A percentile compares a stretch with the other conserved stretches of the same genome.
phyloP scores from a whole-genome alignment of 345 rosid genomes.

The Brassica incana region DNA sequence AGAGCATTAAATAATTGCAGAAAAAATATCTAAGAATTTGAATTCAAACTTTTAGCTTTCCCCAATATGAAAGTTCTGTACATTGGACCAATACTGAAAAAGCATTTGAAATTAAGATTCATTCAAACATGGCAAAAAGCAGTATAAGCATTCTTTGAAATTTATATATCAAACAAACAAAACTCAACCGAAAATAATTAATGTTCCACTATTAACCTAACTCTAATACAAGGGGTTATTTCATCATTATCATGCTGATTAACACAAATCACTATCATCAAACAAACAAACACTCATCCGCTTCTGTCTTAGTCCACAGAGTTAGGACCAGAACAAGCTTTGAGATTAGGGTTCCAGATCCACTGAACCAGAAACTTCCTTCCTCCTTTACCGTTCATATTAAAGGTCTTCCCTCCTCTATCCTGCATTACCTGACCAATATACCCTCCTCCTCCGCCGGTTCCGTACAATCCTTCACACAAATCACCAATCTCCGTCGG shows the following conservation, averaged over 20 bases:
- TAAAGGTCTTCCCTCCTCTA: constrained; percentile 58
- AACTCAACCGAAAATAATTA: background rate
- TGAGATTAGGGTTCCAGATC: constrained; percentile 80
- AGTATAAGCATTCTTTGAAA: background rate
- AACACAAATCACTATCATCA: constrained; percentile 24
- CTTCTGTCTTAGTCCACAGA: constrained; percentile 49
- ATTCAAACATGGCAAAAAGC: constrained; percentile 2
- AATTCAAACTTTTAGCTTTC: constrained; percentile 25
- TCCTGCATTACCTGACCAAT: constrained; percentile 84
- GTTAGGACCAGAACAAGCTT: constrained; percentile 88
- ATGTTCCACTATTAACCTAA: constrained; percentile 31
- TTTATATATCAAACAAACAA: constrained; percentile 6
- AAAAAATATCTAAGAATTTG: constrained; percentile 26
- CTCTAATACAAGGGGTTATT: constrained; percentile 5
- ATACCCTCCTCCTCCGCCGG: constrained; percentile 93
- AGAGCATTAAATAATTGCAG: background rate
- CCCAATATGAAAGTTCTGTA: constrained; percentile 16
- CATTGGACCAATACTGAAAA: background rate
- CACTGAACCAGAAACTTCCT: constrained; percentile 84
- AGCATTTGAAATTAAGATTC: constrained; percentile 13
- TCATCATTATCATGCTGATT: constrained; percentile 10
- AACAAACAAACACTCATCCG: constrained; percentile 10
- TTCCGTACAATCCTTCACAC: constrained; percentile 91
- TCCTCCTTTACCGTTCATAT: constrained; percentile 71
- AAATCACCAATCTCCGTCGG: constrained; percentile 89